Conservation (phyloP, 768 basidiomycete genomes). For the Pleurotus platypus region DNA sequence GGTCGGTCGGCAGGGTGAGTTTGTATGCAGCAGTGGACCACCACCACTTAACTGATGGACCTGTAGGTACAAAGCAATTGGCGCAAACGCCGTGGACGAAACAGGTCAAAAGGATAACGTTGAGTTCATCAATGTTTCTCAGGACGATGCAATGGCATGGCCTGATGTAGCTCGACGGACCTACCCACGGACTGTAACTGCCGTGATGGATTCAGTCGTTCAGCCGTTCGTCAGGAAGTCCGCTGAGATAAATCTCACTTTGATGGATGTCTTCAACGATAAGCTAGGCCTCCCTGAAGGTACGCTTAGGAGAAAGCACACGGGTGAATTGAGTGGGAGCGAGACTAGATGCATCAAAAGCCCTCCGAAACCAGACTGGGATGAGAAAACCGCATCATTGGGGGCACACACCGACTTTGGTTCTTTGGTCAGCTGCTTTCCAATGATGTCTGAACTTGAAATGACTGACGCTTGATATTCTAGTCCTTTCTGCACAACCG, state of each 20-base stretch:
- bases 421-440: conserved; percentile 44
- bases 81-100: conserved; percentile 60
- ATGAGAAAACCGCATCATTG: conserved; percentile 34
- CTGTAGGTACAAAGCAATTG: conserved; percentile 58
- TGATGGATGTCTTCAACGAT: conserved; percentile 56
- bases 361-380: conserved; percentile 33
- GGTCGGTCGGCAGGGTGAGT: conserved; percentile 37
- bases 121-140: conserved; percentile 66
- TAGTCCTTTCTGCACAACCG: conserved; percentile 69
- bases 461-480: conserved; percentile 28
- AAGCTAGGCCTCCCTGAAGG: conserved; percentile 51
- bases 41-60: not conserved
- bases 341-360: conserved; percentile 55
- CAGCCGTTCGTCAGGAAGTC: conserved; percentile 57
- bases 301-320: conserved; percentile 40
- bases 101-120: conserved; percentile 51
- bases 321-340: conserved; percentile 46
- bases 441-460: conserved; percentile 25
- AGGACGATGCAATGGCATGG: conserved; percentile 65
- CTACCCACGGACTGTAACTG: conserved; percentile 53
- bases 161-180: conserved; percentile 48
- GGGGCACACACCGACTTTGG: conserved; percentile 75
- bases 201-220: conserved; percentile 47
- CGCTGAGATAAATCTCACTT: conserved; percentile 46
- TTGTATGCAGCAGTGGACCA: not conserved